Conservation (phyloP, 1,284 basidiomycete genomes). For the Sporisorium iseilematis-ciliati region DNA sequence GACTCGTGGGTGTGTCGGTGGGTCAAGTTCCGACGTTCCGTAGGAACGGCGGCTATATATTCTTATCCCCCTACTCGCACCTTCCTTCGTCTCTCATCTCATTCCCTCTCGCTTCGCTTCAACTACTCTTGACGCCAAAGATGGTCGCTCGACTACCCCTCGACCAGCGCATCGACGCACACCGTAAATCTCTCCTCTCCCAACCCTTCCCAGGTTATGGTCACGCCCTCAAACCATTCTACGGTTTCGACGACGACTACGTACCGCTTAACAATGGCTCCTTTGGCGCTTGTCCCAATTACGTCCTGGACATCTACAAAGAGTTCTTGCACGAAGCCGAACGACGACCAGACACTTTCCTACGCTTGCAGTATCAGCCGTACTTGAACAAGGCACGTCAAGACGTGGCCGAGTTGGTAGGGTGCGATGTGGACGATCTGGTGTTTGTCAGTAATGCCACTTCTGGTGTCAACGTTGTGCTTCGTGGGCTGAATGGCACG, state of each 20-base stretch:
- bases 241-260: constrained; percentile 41
- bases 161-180: constrained; percentile 21
- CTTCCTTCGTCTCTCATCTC: not conserved
- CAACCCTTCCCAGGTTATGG: constrained; percentile 43
- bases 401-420: constrained; percentile 25
- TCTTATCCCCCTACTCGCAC: too few species aligned
- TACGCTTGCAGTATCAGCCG: constrained; percentile 29
- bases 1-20: too few species aligned
- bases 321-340: constrained; percentile 33
- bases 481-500: constrained; percentile 54
- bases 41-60: not conserved
- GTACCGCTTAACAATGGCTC: constrained; percentile 50
- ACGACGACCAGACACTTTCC: constrained; percentile 31
- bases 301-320: constrained; percentile 31
- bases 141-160: constrained; percentile 14
- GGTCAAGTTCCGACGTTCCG: too few species aligned
- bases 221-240: constrained; percentile 25
- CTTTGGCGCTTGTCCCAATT: constrained; percentile 46
- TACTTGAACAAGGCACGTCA: constrained; percentile 17
- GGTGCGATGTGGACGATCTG: constrained; percentile 48
- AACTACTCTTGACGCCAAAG: not conserved
- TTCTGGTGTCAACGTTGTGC: constrained; percentile 63
- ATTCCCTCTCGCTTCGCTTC: not conserved
- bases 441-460: constrained; percentile 68
- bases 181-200: constrained; percentile 15